These are phyloP conservation scores for Citrus unshiu DNA, from an alignment of 345 rosid genomes.

Conservation along the genomic window DNA sequence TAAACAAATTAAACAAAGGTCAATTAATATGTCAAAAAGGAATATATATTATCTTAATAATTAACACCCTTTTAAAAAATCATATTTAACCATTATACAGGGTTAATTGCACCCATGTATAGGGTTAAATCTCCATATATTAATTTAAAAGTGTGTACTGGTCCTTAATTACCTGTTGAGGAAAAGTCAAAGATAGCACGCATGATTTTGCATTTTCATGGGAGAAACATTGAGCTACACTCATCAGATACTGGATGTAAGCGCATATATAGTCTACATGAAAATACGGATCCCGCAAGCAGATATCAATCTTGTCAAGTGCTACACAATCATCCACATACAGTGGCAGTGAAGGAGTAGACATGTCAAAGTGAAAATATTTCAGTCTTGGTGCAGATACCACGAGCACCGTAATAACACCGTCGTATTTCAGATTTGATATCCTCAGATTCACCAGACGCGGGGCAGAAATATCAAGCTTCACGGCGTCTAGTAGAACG, in stretches of 20 bases:
- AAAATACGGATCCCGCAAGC: background rate
- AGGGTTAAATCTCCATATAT: too few relatives aligned
- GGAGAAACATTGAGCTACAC: background rate
- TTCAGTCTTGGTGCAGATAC: background rate
- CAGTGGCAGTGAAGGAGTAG: background rate
- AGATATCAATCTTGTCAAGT: background rate
- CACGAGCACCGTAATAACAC: background rate
- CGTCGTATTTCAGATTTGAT: background rate
- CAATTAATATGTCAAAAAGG: too few relatives aligned
- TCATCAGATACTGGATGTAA: background rate
- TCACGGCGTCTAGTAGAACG: background rate
- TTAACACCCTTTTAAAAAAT: too few relatives aligned
- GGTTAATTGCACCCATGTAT: too few relatives aligned
- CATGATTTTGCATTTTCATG: background rate
- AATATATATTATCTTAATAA: too few relatives aligned
- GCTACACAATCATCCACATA: background rate
- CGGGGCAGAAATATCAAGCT: background rate
- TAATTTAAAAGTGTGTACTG: too few relatives aligned
- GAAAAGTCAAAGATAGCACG: background rate
- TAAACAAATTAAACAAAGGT: too few relatives aligned
- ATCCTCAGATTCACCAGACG: background rate
- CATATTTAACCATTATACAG: too few relatives aligned
- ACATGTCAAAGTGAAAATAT: background rate
- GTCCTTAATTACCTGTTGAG: background rate
- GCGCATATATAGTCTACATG: background rate